phyloP scores from a whole-genome alignment of 1,139 yeast species.

The Wickerhamiella infanticola region DNA sequence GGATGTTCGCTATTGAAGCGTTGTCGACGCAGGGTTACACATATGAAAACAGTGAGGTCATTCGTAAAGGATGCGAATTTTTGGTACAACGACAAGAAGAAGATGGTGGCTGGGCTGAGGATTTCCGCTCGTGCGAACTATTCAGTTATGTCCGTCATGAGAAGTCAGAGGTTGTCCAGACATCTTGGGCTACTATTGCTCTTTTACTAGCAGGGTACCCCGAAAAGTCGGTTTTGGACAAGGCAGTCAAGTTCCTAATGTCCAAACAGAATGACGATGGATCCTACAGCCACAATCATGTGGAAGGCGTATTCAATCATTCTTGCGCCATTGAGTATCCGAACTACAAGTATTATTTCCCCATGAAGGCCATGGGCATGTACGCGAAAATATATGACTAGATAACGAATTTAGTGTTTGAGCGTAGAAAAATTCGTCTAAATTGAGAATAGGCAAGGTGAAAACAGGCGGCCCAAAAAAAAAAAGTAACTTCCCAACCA shows the following conservation, averaged over 20 bases:
- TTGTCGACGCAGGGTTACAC: conserved; percentile 49
- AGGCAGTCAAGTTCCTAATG: conserved; percentile 52
- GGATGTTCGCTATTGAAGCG: conserved; percentile 97
- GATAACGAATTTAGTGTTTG: background rate
- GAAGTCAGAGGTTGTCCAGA: conserved; percentile 66
- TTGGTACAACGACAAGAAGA: conserved; percentile 53
- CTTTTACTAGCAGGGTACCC: conserved; percentile 74
- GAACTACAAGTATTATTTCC: conserved; percentile 74
- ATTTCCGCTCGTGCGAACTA: conserved; percentile 50
- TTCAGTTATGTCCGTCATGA: conserved; percentile 58
- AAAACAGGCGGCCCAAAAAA: background rate
- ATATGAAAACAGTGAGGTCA: conserved; percentile 47
- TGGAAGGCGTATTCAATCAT: conserved; percentile 95
- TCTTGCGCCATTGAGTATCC: conserved; percentile 92
- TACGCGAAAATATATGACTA: conserved; percentile 26
- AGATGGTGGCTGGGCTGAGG: conserved; percentile 98
- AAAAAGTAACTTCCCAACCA: conserved; percentile 4
- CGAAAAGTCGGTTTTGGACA: conserved; percentile 40
- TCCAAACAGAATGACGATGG: conserved; percentile 58
- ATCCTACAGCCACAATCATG: conserved; percentile 71
- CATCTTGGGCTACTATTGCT: conserved; percentile 86
- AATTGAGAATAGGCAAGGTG: background rate
- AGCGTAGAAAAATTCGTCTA: background rate
- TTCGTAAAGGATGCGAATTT: conserved; percentile 71
- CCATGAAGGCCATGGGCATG: conserved; percentile 85